A percentile compares a stretch with the other conserved stretches of the same genome.
phyloP scores from a whole-genome alignment of 2,329 filamentous ascomycete genomes.

The Chaetothyriales sp. region DNA sequence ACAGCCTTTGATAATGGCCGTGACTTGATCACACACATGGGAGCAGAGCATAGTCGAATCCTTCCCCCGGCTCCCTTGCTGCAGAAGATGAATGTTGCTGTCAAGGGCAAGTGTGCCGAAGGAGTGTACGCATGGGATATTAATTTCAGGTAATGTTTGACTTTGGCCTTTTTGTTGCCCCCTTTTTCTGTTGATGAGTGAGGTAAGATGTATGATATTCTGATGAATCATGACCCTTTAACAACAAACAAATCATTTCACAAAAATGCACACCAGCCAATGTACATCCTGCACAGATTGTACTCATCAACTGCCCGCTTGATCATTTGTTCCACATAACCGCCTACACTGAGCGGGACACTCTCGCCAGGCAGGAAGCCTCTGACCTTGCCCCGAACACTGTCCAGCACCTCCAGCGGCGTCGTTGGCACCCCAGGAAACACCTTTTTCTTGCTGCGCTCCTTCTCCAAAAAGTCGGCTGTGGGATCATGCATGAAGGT shows the following conservation, averaged over 20 bases:
- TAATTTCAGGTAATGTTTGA: slow-evolving; percentile 9
- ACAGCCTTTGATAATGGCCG: slow-evolving; percentile 9
- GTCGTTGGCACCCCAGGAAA: slow-evolving; percentile 44
- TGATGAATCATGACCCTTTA: too few relatives aligned
- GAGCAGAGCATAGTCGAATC: slow-evolving; percentile 5
- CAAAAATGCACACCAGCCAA: slow-evolving; percentile 72
- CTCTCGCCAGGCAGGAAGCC: slow-evolving; percentile 74
- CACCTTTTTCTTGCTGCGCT: slow-evolving; percentile 34
- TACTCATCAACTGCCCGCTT: slow-evolving; percentile 64
- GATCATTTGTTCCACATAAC: slow-evolving; percentile 92
- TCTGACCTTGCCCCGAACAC: slow-evolving; percentile 70
- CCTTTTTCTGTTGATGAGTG: too few relatives aligned
- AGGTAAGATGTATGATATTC: too few relatives aligned
- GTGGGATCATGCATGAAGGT: slow-evolving; percentile 96
- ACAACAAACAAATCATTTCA: too few relatives aligned
- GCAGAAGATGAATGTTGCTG: slow-evolving; percentile 12
- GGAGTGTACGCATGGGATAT: slow-evolving; percentile 13
- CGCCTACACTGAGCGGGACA: slow-evolving; percentile 85
- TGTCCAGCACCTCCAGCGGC: slow-evolving; percentile 70
- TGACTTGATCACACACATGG: slow-evolving; percentile 13
- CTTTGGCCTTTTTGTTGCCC: too few relatives aligned
- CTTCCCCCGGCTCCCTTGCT: slow-evolving; percentile 10
- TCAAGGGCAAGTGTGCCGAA: slow-evolving; percentile 10
- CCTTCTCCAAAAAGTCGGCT: slow-evolving; percentile 73
- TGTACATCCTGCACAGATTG: slow-evolving; percentile 87